Conservation (phyloP, 257 asterid genomes). For the Plantago elongata region DNA sequence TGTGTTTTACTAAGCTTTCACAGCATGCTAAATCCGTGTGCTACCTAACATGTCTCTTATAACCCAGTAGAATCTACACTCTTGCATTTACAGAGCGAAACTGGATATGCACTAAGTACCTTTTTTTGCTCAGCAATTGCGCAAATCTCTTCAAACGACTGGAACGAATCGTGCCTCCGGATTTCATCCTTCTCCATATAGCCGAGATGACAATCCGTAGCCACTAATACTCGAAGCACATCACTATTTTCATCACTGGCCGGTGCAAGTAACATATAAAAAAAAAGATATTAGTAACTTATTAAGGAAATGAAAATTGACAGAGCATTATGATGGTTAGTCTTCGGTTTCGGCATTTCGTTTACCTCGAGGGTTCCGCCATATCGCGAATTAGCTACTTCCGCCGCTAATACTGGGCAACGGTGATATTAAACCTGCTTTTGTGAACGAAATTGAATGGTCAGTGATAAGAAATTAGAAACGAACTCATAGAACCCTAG, state of each 20-base stretch:
- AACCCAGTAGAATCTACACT: too few relatives aligned
- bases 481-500: background rate
- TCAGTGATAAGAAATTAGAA: background rate
- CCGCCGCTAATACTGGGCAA: too few relatives aligned
- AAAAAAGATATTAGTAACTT: background rate
- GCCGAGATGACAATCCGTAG: conserved; percentile 97
- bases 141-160: conserved; percentile 97
- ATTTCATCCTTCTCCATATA: conserved; percentile 98
- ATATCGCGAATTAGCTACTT: conserved; percentile 18
- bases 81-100: too few relatives aligned
- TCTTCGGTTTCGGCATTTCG: background rate
- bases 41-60: too few relatives aligned
- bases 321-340: background rate
- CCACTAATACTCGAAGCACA: conserved; percentile 73
- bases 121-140: conserved; percentile 89
- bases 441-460: background rate
- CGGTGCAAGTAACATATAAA: background rate
- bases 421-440: background rate
- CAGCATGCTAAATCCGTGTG: too few relatives aligned
- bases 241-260: conserved; percentile 52
- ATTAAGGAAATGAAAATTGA: background rate
- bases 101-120: conserved; percentile 26
- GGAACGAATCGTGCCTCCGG: conserved; percentile 90
- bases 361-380: conserved; percentile 47
- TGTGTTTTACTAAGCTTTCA: too few relatives aligned